These are phyloP conservation scores for Trichomonas tenax DNA, from an alignment of 208 protist genomes.

Conservation along the genomic window DNA sequence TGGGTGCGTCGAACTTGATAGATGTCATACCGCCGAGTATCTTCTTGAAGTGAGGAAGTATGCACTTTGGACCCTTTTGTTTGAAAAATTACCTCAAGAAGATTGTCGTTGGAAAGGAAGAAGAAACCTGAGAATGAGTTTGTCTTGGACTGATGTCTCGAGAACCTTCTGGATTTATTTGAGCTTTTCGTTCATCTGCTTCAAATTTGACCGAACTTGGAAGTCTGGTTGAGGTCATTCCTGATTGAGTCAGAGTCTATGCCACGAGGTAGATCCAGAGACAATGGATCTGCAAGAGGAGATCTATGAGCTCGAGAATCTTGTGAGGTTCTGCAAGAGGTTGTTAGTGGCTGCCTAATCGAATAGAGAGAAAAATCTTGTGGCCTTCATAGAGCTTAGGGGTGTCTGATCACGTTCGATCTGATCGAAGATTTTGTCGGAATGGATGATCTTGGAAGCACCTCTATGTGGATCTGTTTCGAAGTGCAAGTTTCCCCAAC, in stretches of 20 bases:
- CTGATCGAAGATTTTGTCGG: conserved; percentile 71
- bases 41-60: conserved; percentile 85
- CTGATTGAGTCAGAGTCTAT: conserved; percentile 86
- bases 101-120: conserved; percentile 85
- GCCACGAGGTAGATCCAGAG: conserved; percentile 87
- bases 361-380: conserved; percentile 73
- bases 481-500: conserved; percentile 67
- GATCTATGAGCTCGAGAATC: conserved; percentile 66
- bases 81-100: conserved; percentile 90
- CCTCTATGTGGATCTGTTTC: conserved; percentile 40
- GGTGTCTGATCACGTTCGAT: conserved; percentile 73
- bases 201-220: conserved; percentile 72
- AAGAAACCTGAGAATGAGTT: conserved; percentile 86
- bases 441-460: conserved; percentile 65
- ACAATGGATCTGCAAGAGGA: conserved; percentile 72
- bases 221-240: conserved; percentile 74
- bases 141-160: conserved; percentile 74
- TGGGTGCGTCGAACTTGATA: neutral
- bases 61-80: conserved; percentile 72
- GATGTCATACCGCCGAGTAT: conserved; percentile 66
- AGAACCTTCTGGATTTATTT: conserved; percentile 87
- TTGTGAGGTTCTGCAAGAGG: conserved; percentile 77
- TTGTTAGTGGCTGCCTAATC: conserved; percentile 61
- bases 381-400: conserved; percentile 61
- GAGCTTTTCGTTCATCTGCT: conserved; percentile 70